Evolutionary conservation across 108 stramenopile species (phyloP).

Genomic region (Fragilaria crotonensis): DNA sequence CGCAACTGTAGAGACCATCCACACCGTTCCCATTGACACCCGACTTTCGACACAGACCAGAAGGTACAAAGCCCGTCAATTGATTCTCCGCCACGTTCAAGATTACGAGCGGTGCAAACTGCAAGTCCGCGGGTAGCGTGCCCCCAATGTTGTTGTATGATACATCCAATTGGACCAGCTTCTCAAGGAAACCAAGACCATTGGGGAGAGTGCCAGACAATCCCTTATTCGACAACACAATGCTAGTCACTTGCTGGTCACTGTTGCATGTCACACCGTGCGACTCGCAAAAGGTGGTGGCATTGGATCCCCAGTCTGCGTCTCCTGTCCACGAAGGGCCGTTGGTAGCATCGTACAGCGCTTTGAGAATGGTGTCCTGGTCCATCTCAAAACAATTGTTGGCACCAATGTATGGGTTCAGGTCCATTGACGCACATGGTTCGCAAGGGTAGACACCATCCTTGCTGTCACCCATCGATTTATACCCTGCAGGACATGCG

Average conservation of each 20-base stretch:
- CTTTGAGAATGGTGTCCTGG: slow-evolving; percentile 11
- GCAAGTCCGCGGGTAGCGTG: slow-evolving; percentile 40
- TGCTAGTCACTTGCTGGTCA: slow-evolving; percentile 22
- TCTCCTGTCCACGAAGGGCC: slow-evolving; percentile 5
- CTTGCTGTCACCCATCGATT: slow-evolving; percentile 10
- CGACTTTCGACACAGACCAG: slow-evolving; percentile 37
- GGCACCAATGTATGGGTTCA: slow-evolving; percentile 23
- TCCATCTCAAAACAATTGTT: not conserved
- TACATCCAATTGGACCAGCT: slow-evolving; percentile 39
- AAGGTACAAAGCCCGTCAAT: slow-evolving; percentile 42
- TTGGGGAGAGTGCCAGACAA: slow-evolving; percentile 42
- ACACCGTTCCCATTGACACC: slow-evolving; percentile 46
- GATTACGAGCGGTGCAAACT: slow-evolving; percentile 35
- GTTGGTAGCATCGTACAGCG: slow-evolving; percentile 3
- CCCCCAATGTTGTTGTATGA: slow-evolving; percentile 44
- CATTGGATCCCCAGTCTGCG: slow-evolving; percentile 14
- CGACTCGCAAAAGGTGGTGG: slow-evolving; percentile 29
- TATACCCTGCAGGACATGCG: slow-evolving; percentile 40
- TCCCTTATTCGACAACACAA: slow-evolving; percentile 23
- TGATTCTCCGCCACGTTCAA: slow-evolving; percentile 42
- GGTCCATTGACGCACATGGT: slow-evolving; percentile 17
- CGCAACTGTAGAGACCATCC: slow-evolving; percentile 30
- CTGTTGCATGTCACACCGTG: slow-evolving; percentile 44
- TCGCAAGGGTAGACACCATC: slow-evolving; percentile 32
- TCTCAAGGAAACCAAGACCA: slow-evolving; percentile 33